Percentiles rank a stretch among this genome's conserved stretches.
Evolutionary conservation across 805 yeast genomes (phyloP).

Genomic region (Saccharomycopsis selenospora): DNA sequence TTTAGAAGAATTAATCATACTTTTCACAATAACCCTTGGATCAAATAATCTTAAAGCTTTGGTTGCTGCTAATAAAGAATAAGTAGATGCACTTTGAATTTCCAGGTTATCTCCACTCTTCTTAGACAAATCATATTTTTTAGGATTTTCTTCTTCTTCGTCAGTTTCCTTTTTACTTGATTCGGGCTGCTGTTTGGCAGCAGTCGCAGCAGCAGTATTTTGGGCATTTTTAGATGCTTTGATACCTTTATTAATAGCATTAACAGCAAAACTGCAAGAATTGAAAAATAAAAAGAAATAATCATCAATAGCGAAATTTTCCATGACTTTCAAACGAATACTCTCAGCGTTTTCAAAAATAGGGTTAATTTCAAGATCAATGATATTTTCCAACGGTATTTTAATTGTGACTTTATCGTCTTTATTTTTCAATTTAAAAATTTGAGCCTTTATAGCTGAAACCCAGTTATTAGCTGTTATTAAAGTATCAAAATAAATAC

Average conservation of each 20-base stretch:
- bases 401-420: conserved; percentile 70
- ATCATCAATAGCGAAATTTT: conserved; percentile 57
- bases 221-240: conserved; percentile 24
- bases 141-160: too few relatives aligned
- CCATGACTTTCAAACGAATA: conserved; percentile 54
- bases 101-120: background rate
- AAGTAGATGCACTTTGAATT: background rate
- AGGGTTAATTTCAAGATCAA: conserved; percentile 50
- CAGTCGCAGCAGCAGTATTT: background rate
- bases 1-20: conserved; percentile 7
- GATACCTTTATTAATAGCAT: conserved; percentile 35
- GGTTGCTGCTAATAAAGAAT: background rate
- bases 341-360: conserved; percentile 52
- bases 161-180: too few relatives aligned
- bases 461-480: conserved; percentile 79
- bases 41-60: conserved; percentile 12
- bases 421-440: conserved; percentile 64
- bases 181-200: too few relatives aligned
- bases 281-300: conserved; percentile 62
- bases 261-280: conserved; percentile 27
- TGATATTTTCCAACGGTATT: conserved; percentile 63
- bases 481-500: conserved; percentile 66
- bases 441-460: conserved; percentile 61
- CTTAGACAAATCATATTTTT: too few relatives aligned
- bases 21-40: conserved; percentile 16